Base-by-base conservation (phyloP, 805 yeast genomes). In the Debaryomyces castellii region DNA sequence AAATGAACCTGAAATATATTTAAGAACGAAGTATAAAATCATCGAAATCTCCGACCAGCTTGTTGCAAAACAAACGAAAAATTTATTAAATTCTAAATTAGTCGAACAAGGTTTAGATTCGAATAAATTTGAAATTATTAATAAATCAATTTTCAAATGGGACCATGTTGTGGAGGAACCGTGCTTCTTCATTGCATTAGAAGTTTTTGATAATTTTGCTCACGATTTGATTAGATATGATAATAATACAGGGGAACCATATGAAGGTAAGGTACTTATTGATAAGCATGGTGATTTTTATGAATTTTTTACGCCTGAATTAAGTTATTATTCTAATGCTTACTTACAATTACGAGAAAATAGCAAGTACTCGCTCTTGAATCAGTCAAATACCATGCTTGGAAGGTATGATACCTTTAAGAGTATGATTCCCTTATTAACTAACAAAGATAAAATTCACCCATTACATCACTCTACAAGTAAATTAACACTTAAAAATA, bases 181-280 rank as follows among this genome's bases (percentile, higher is more conserved):
- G 1, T 86, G 94, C 52, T 88, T 81, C 58, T 83, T 89, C 51
- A 72, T 89, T 40, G 95, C 92, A 0, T 65, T 87, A 45, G 96
- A 89, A 57, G 94, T 89, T 6, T 81, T 89, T 61, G 96, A 89
- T 63, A 89, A 88, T 57, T 79, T 89, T 51, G 75, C 94, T 3
- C 96, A 89, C 63, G 96, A 89, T 59, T 78, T 86, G 22, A 77
- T 89, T 3, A 74, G 92, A 28, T 89, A 87, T 59, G 95, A 89
- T 55, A 77, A 82, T 47, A 54, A 66, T 7, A 80, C 89, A 0
- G 79, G 83, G 5, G 72, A 75, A 50, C 92, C 95, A 0, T 74
- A 78, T 51, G 94, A 89, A 60, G 95, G 92, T 0, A 81, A 85
- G 52, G 95, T 88, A 2, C 74, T 84, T 9, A 71, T 87, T 34